Conservation (phyloP, 305 asterid genomes). For the Fraxinus albicans region DNA sequence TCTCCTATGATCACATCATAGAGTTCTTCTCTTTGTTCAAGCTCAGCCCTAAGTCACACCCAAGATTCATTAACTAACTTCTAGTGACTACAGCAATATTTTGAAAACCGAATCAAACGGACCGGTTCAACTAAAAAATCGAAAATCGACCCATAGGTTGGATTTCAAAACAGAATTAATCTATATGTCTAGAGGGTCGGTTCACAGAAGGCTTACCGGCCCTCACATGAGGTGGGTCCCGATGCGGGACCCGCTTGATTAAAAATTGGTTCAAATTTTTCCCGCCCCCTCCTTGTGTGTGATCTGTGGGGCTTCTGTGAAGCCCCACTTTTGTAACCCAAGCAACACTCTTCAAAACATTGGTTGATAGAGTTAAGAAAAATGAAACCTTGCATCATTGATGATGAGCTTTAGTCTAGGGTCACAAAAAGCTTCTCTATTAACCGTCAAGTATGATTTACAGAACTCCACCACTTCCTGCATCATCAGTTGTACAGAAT, state of each 20-base stretch:
- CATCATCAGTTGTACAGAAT: slow-evolving; percentile 4
- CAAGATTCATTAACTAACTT: not conserved
- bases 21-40: slow-evolving; percentile 64
- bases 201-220: too few relatives aligned
- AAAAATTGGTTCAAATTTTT: too few relatives aligned
- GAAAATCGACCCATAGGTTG: not conserved
- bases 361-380: not conserved
- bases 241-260: too few relatives aligned
- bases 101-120: not conserved
- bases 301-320: too few relatives aligned
- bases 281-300: too few relatives aligned
- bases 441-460: slow-evolving; percentile 70
- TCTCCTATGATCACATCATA: slow-evolving; percentile 93
- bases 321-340: too few relatives aligned
- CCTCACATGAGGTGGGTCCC: too few relatives aligned
- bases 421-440: slow-evolving; percentile 72
- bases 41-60: slow-evolving; percentile 66
- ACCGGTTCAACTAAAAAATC: not conserved
- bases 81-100: not conserved
- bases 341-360: not conserved
- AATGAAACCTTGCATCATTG: slow-evolving; percentile 76
- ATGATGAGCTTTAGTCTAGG: slow-evolving; percentile 73
- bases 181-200: too few relatives aligned
- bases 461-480: slow-evolving; percentile 96
- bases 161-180: not conserved